phyloP scores from a whole-genome alignment of 2,329 filamentous ascomycete species.

The Berkeleyomyces basicola region DNA sequence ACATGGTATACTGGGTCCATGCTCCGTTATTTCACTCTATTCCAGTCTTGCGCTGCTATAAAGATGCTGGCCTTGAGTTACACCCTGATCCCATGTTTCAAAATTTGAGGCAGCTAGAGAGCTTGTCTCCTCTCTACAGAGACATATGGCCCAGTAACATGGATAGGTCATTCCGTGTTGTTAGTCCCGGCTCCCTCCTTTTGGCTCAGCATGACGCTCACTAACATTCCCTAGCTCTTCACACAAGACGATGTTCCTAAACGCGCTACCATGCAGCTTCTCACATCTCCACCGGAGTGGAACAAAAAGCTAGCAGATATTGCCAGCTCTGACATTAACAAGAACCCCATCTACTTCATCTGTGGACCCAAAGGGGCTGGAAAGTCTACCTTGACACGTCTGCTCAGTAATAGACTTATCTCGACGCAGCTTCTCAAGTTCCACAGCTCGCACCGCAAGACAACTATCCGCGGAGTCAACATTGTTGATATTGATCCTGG shows the following conservation, averaged over 20 bases:
- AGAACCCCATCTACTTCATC: conserved; percentile 34
- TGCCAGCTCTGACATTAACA: conserved; percentile 19
- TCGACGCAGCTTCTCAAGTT: conserved; percentile 25
- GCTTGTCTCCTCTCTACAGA: conserved; percentile 48
- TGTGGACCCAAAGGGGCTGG: conserved; percentile 57
- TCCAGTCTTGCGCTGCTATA: conserved; percentile 42
- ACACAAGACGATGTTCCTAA: conserved; percentile 36
- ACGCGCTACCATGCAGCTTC: conserved; percentile 32
- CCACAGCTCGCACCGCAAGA: conserved; percentile 12
- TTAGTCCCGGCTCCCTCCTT: conserved; percentile 19
- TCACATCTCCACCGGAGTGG: conserved; percentile 42
- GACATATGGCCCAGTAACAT: conserved; percentile 44
- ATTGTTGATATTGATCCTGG: conserved; percentile 64
- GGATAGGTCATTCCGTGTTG: conserved; percentile 31
- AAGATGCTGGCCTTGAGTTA: conserved; percentile 37
- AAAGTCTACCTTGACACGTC: conserved; percentile 56
- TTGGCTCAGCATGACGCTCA: neutral
- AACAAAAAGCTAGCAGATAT: conserved; percentile 36
- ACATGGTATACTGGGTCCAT: conserved; percentile 38
- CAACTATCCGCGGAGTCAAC: conserved; percentile 23
- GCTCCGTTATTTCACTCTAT: conserved; percentile 54
- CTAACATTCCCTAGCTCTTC: conserved; percentile 30
- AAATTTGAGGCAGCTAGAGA: conserved; percentile 36
- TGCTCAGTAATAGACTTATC: conserved; percentile 51
- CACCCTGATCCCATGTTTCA: conserved; percentile 33